Percentiles rank a stretch among this genome's conserved stretches.
phyloP scores from a whole-genome alignment of 2,329 filamentous ascomycete genomes.

The Epichloe typhina region DNA sequence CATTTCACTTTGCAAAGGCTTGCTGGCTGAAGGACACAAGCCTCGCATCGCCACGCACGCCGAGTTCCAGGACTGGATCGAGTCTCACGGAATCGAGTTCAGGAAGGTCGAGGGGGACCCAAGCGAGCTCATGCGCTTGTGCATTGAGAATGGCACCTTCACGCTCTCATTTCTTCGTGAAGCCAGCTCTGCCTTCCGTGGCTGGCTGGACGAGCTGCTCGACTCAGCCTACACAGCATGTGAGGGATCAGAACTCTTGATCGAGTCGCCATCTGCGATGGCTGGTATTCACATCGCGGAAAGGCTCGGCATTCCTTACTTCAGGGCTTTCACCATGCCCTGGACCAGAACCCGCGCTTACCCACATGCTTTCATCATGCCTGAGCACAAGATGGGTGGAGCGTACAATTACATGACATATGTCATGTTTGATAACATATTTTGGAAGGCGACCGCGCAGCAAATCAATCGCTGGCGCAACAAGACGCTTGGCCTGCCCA shows the following conservation, averaged over 20 bases:
- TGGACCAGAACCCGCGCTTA: conserved; percentile 95
- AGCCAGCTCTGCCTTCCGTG: conserved; percentile 75
- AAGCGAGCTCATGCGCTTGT: conserved; percentile 86
- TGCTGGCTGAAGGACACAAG: conserved; percentile 76
- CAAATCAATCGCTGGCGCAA: conserved; percentile 92
- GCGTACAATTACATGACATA: conserved; percentile 94
- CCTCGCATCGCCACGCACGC: conserved; percentile 80
- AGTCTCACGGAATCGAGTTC: conserved; percentile 90
- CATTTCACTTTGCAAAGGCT: conserved; percentile 85
- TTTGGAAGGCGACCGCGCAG: conserved; percentile 85
- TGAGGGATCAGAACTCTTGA: conserved; percentile 75
- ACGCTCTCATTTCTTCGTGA: conserved; percentile 83
- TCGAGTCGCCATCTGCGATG: conserved; percentile 95
- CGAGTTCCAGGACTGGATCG: conserved; percentile 82
- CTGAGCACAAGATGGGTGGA: conserved; percentile 86
- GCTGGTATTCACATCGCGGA: conserved; percentile 96
- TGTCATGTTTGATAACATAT: conserved; percentile 90
- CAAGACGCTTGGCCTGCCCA: conserved; percentile 61
- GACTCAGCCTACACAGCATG: conserved; percentile 72
- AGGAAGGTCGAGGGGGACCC: conserved; percentile 80
- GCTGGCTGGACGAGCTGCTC: conserved; percentile 88
- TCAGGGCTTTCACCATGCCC: conserved; percentile 95
- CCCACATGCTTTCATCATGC: conserved; percentile 89
- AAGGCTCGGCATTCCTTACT: conserved; percentile 84
- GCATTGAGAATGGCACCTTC: conserved; percentile 95